Evolutionary conservation across 1,284 basidiomycete species (phyloP).

Genomic region (Cryptococcus wingfieldii): DNA sequence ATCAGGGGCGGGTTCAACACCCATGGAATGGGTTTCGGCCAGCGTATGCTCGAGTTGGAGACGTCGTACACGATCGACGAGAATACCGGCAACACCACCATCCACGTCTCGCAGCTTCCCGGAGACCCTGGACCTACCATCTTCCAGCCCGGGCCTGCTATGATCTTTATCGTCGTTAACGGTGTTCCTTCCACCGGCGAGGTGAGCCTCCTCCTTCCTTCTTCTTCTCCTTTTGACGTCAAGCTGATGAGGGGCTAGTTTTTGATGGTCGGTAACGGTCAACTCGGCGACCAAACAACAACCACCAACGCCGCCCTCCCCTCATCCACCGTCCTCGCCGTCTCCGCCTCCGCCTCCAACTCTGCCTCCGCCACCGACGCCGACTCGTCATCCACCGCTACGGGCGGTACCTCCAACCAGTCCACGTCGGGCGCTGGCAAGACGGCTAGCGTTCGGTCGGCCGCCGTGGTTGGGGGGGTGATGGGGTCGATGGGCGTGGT

Average conservation of each 20-base stretch:
- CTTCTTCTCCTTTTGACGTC: background rate
- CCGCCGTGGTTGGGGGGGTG: background rate
- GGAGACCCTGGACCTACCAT: conserved; percentile 66
- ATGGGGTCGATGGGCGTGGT: background rate
- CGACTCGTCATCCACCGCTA: background rate
- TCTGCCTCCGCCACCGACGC: conserved; percentile 1
- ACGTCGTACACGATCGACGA: conserved; percentile 75
- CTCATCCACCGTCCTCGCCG: conserved; percentile 19
- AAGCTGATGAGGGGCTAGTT: conserved; percentile 46
- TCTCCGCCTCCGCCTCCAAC: conserved; percentile 1
- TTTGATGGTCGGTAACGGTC: conserved; percentile 72
- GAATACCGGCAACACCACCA: conserved; percentile 62
- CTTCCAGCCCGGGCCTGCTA: conserved; percentile 79
- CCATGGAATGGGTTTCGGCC: conserved; percentile 70
- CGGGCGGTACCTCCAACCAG: background rate
- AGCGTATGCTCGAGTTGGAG: conserved; percentile 59
- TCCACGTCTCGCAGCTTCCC: conserved; percentile 74
- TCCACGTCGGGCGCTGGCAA: background rate
- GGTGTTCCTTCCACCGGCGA: conserved; percentile 76
- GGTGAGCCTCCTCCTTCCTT: background rate
- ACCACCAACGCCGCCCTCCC: conserved; percentile 58
- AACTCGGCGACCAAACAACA: conserved; percentile 65
- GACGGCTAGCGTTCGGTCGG: background rate
- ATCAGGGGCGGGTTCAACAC: conserved; percentile 89
- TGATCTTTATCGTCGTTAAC: conserved; percentile 72